Base-by-base conservation (phyloP, 257 asterid genomes). In the Fraxinus quadrangulata region DNA sequence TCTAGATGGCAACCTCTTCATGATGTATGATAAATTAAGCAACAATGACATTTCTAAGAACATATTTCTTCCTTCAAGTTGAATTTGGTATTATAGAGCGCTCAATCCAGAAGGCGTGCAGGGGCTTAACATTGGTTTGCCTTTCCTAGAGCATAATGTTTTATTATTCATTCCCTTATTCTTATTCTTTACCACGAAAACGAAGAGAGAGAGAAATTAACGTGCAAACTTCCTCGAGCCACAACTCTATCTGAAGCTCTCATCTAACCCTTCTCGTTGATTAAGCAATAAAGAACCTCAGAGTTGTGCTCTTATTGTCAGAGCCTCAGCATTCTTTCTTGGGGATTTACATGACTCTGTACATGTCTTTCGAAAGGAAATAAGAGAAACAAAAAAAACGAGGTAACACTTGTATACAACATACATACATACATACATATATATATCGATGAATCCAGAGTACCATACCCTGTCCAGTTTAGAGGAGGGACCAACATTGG, bases 401-500 rank as follows among this genome's bases (percentile, higher is more conserved):
- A 34, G 28, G 39, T 3, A 21, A 36, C 40, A 49, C 77, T 49
- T 19, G n/a, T n/a, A n/a, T n/a, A n/a, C n/a, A n/a, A n/a, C n/a
- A n/a, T n/a, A n/a, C n/a, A n/a, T n/a, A n/a, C n/a, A n/a, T n/a
- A n/a, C n/a, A 28, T 28, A 28, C 2, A 28, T 28, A 28, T 28
- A 28, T n/a, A 51, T 3, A 34, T 14, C 2, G 67, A 67, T 33
- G 45, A 49, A 75, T 49, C 28, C 56, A 78, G 86, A 75, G 76
- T 70, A 78, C 59, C 87, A 84, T 90, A 96, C 99, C 98, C 97
- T 24, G 92, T 86, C 99, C 99, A 96, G 66, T 82, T 84, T 78
- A 91, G 82, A 11, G 98, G 99, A 76, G 98, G 96, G 84, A 96
- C 88, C 89, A 96, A 81, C 99, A 96, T 96, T 26, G 99, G 98